These are phyloP conservation scores for Colletotrichum sidae DNA, from an alignment of 2,329 filamentous ascomycete genomes.

Conservation along the genomic window DNA sequence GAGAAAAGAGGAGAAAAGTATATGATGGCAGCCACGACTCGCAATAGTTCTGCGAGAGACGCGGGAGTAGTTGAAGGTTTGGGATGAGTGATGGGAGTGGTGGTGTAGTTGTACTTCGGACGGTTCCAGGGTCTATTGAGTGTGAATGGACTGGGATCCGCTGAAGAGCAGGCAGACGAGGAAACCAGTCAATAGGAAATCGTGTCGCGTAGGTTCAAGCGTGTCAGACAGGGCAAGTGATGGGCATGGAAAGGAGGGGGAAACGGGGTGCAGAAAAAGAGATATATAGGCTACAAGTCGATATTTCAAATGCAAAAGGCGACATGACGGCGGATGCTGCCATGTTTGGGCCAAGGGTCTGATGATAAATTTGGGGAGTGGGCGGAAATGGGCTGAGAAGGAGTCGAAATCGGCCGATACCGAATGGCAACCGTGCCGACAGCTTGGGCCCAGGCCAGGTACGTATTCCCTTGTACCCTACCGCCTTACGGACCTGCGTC, in stretches of 20 bases:
- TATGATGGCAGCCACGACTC: background rate
- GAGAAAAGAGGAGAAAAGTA: background rate
- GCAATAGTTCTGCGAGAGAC: background rate
- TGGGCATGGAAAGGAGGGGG: constrained; percentile 22
- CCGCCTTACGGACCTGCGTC: constrained; percentile 13
- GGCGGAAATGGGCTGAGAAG: constrained; percentile 51
- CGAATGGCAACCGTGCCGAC: constrained; percentile 37
- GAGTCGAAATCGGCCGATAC: constrained; percentile 50
- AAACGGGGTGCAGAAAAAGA: constrained; percentile 27
- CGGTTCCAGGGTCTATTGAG: constrained; percentile 4
- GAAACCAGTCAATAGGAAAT: background rate
- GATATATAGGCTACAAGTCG: constrained; percentile 32
- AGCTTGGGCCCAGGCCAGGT: constrained; percentile 25
- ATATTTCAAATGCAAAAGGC: constrained; percentile 38
- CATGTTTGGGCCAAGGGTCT: constrained; percentile 42
- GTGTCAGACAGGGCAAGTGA: constrained; percentile 26
- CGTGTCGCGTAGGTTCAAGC: background rate
- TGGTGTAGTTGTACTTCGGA: constrained; percentile 8
- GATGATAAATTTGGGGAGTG: constrained; percentile 49
- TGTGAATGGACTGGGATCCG: constrained; percentile 27
- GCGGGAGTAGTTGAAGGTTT: constrained; percentile 10
- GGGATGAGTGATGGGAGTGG: constrained; percentile 6
- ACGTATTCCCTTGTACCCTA: constrained; percentile 27
- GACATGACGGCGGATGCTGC: constrained; percentile 37
- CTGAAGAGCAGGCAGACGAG: constrained; percentile 27